A percentile compares a stretch with the other conserved stretches of the same genome.
phyloP scores from a whole-genome alignment of 441 rosid genomes.

The Populus trichocarpa region DNA sequence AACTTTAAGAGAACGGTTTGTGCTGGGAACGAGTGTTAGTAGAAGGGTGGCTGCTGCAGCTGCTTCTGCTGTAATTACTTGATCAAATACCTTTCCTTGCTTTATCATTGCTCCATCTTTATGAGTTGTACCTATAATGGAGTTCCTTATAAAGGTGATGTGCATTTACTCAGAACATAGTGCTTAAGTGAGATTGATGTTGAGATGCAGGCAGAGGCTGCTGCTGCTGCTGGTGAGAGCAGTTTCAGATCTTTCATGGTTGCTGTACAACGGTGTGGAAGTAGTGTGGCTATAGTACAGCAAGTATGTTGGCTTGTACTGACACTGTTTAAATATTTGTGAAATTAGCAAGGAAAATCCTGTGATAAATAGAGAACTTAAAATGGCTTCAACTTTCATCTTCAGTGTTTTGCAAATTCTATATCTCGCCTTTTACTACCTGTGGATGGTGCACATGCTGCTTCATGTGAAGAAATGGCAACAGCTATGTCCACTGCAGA shows the following conservation, averaged over 20 bases:
- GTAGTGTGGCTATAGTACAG: conserved; percentile 98
- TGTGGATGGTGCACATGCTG: conserved; percentile 98
- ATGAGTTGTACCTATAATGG: neutral
- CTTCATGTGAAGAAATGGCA: conserved; percentile 99
- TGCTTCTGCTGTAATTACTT: conserved; percentile 88
- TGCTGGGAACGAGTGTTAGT: conserved; percentile 79
- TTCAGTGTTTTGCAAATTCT: conserved; percentile 93
- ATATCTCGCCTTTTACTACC: conserved; percentile 94
- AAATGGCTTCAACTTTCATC: conserved; percentile 21
- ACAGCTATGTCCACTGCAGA: conserved; percentile 96
- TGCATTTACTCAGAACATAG: conserved; percentile 9
- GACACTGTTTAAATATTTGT: conserved; percentile 9
- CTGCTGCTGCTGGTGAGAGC: conserved; percentile 99
- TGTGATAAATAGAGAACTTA: conserved; percentile 1
- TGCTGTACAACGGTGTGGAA: conserved; percentile 95
- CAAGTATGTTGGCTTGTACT: conserved; percentile 55
- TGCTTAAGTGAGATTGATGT: conserved; percentile 23
- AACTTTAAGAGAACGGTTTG: conserved; percentile 89
- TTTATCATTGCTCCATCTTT: neutral
- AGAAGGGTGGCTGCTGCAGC: conserved; percentile 99
- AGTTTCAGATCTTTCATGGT: conserved; percentile 99
- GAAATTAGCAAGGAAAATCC: conserved; percentile 13
- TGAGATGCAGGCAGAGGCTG: conserved; percentile 90
- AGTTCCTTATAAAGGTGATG: neutral
- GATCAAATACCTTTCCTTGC: conserved; percentile 22